These are phyloP conservation scores for Talaromyces atroroseus DNA, from an alignment of 2,329 filamentous ascomycete genomes.

Conservation along the genomic window DNA sequence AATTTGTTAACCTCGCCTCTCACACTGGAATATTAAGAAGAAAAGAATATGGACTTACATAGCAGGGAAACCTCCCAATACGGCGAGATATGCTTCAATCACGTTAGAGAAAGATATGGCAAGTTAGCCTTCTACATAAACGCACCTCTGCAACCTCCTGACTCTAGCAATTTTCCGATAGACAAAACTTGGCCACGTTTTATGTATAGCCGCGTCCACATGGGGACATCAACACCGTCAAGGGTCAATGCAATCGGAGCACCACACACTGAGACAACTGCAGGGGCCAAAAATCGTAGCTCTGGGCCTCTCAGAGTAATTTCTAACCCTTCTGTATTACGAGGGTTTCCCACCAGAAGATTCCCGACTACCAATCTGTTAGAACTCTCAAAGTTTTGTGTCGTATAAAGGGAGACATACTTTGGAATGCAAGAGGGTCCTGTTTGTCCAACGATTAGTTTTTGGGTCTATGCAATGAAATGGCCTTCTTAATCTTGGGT, in stretches of 20 bases:
- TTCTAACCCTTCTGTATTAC: slow-evolving; percentile 51
- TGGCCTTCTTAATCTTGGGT: neutral
- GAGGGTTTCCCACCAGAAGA: slow-evolving; percentile 52
- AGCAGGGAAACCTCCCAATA: slow-evolving; percentile 51
- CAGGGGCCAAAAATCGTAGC: slow-evolving; percentile 50
- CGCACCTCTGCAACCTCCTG: slow-evolving; percentile 44
- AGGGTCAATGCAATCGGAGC: slow-evolving; percentile 49
- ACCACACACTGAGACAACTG: slow-evolving; percentile 54
- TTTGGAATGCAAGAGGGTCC: slow-evolving; percentile 54
- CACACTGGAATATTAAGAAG: neutral
- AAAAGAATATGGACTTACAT: slow-evolving; percentile 25
- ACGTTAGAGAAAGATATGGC: neutral
- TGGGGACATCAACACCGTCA: slow-evolving; percentile 45
- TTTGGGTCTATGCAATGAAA: neutral
- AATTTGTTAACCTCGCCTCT: neutral
- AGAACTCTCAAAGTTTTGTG: neutral
- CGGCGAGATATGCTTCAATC: slow-evolving; percentile 48
- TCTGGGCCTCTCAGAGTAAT: slow-evolving; percentile 58
- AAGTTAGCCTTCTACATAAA: neutral
- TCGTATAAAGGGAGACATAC: neutral
- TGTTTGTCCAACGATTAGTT: neutral
- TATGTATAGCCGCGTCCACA: slow-evolving; percentile 53
- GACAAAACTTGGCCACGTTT: slow-evolving; percentile 49
- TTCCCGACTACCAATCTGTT: slow-evolving; percentile 44
- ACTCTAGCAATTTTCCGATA: slow-evolving; percentile 49